Percentiles rank a stretch among this genome's conserved stretches.
Conservation (phyloP, 2,329 filamentous ascomycete genomes). For the Pseudogymnoascus destructans region DNA sequence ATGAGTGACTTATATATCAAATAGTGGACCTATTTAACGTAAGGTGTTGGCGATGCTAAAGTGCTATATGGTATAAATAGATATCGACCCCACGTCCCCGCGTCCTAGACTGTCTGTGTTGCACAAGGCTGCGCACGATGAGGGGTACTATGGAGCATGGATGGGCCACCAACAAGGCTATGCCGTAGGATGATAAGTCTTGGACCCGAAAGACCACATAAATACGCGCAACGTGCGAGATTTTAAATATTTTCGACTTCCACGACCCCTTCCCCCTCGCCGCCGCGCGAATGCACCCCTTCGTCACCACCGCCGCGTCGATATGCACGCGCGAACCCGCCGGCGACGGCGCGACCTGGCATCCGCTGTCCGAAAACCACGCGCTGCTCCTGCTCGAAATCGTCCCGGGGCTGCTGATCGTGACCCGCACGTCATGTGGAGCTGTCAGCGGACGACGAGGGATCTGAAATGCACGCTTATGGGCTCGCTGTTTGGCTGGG, state of each 20-base stretch:
- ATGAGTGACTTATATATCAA: too few species aligned
- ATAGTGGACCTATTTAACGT: too few species aligned
- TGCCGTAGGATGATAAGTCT: too few species aligned
- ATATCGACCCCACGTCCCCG: too few species aligned
- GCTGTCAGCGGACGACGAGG: neutral
- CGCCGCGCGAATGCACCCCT: neutral
- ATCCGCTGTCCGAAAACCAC: neutral
- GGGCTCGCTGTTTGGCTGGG: neutral
- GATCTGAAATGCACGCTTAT: neutral
- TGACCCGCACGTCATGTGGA: neutral
- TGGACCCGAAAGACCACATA: neutral
- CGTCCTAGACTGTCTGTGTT: too few species aligned
- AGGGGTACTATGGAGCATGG: too few species aligned
- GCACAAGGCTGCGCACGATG: too few species aligned
- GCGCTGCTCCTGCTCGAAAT: neutral
- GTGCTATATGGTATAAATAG: too few species aligned
- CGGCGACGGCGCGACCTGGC: neutral
- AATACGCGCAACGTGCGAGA: neutral
- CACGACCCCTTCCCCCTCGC: neutral
- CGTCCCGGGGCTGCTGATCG: neutral
- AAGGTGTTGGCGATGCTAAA: too few species aligned
- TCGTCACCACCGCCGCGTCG: neutral
- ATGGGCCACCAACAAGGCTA: neutral
- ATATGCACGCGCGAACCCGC: neutral
- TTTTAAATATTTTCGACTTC: neutral